Conservation (phyloP, 192 early-diverging fungal genomes). For the Coemansia sp. region DNA sequence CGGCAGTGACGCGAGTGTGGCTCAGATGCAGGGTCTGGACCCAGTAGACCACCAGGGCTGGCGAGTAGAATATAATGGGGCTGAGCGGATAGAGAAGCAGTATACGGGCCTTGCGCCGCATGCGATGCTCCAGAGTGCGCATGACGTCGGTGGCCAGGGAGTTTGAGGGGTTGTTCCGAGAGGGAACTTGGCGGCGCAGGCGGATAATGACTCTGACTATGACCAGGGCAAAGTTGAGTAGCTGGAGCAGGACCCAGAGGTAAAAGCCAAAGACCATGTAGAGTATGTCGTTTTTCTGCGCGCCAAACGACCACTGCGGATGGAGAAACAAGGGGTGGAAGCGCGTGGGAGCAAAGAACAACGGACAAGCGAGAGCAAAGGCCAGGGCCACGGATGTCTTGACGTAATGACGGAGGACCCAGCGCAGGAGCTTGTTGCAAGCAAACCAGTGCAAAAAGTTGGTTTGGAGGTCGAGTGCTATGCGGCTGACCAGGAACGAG, state of each 20-base stretch:
- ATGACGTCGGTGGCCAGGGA: constrained; percentile 39
- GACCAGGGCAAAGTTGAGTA: constrained; percentile 40
- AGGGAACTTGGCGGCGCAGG: constrained; percentile 21
- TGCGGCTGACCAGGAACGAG: constrained; percentile 33
- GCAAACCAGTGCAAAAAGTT: constrained; percentile 43
- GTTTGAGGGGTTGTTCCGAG: constrained; percentile 3
- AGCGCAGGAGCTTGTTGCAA: constrained; percentile 27
- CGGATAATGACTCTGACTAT: constrained; percentile 24
- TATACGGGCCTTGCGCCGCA: constrained; percentile 42
- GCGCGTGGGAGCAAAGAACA: constrained; percentile 30
- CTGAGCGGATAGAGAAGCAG: constrained; percentile 44
- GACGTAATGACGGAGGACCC: constrained; percentile 35
- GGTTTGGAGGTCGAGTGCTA: constrained; percentile 43
- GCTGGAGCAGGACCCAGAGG: constrained; percentile 27
- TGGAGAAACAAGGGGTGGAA: constrained; percentile 28
- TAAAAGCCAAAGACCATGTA: constrained; percentile 41
- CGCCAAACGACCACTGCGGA: constrained; percentile 45
- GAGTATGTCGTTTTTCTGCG: constrained; percentile 12
- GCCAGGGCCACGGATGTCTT: constrained; percentile 13
- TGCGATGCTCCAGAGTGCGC: constrained; percentile 41
- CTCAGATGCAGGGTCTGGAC: constrained; percentile 35
- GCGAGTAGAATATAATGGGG: constrained; percentile 37
- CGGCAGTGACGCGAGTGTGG: constrained; percentile 8
- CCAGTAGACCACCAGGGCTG: constrained; percentile 36
- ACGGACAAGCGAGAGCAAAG: constrained; percentile 20